These are phyloP conservation scores for Kokia cookei DNA, from an alignment of 441 rosid genomes.

Conservation along the genomic window DNA sequence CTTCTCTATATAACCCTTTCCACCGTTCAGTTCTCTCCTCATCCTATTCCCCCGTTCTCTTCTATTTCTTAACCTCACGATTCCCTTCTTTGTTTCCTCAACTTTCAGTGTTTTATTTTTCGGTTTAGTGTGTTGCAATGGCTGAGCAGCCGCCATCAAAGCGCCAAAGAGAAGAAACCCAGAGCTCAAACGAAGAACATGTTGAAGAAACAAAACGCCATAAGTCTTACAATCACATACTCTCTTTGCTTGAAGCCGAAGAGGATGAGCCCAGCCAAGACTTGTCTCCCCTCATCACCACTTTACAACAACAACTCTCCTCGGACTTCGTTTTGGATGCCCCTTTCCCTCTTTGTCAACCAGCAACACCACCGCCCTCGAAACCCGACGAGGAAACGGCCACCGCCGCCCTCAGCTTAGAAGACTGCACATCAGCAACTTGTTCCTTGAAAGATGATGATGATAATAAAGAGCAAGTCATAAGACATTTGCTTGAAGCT, in stretches of 20 bases:
- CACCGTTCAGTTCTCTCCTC: slow-evolving; percentile 34
- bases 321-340: slow-evolving; percentile 14
- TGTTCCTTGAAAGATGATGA: slow-evolving; percentile 25
- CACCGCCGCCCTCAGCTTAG: background rate
- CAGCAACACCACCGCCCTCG: background rate
- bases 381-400: slow-evolving; percentile 2
- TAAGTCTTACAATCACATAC: slow-evolving; percentile 36
- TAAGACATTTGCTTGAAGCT: slow-evolving; percentile 73
- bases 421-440: slow-evolving; percentile 6
- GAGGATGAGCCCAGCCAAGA: slow-evolving; percentile 51
- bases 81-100: background rate
- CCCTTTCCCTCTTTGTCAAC: background rate
- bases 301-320: slow-evolving; percentile 52
- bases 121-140: slow-evolving; percentile 20
- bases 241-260: slow-evolving; percentile 45
- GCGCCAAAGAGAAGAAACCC: slow-evolving; percentile 48
- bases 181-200: background rate
- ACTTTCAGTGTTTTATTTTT: background rate
- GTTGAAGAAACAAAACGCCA: slow-evolving; percentile 42
- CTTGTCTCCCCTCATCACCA: slow-evolving; percentile 37
- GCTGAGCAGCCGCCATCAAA: slow-evolving; percentile 38
- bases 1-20: slow-evolving; percentile 44
- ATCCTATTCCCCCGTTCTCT: background rate
- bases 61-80: background rate
- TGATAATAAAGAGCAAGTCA: slow-evolving; percentile 46